phyloP scores from a whole-genome alignment of 2,329 filamentous ascomycete species.

The Stemphylium lycopersici region DNA sequence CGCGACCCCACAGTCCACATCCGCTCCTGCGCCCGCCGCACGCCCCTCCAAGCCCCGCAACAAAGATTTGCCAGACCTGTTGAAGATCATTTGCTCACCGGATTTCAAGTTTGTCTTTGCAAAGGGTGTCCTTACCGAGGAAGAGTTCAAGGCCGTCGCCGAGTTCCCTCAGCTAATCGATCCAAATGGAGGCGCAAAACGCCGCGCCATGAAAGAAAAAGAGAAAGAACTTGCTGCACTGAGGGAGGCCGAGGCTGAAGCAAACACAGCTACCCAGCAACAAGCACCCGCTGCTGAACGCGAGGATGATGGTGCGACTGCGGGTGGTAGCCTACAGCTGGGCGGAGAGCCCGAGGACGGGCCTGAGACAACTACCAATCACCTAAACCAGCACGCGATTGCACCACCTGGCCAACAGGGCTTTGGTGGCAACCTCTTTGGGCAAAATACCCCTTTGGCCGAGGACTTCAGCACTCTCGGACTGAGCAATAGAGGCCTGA shows the following conservation, averaged over 20 bases:
- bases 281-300: constrained; percentile 48
- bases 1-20: constrained; percentile 28
- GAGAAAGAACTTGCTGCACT: constrained; percentile 62
- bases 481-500: constrained; percentile 73
- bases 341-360: constrained; percentile 91
- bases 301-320: constrained; percentile 75
- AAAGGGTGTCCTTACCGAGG: constrained; percentile 45
- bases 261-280: constrained; percentile 55
- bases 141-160: constrained; percentile 59
- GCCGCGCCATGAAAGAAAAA: constrained; percentile 72
- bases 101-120: constrained; percentile 63
- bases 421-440: constrained; percentile 48
- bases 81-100: constrained; percentile 49
- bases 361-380: constrained; percentile 62
- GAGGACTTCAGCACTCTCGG: constrained; percentile 49
- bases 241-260: constrained; percentile 60
- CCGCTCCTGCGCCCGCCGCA: constrained; percentile 19
- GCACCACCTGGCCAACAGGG: constrained; percentile 79
- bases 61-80: constrained; percentile 43
- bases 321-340: constrained; percentile 79
- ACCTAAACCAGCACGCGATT: constrained; percentile 68
- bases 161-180: constrained; percentile 82
- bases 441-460: constrained; percentile 39
- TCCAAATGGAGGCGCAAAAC: constrained; percentile 77
- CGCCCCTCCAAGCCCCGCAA: constrained; percentile 26